Evolutionary conservation across 495 filamentous ascomycete species (phyloP), one percentile per base, ranked within the genome.

Genomic region (Neurospora sp.): DNA sequence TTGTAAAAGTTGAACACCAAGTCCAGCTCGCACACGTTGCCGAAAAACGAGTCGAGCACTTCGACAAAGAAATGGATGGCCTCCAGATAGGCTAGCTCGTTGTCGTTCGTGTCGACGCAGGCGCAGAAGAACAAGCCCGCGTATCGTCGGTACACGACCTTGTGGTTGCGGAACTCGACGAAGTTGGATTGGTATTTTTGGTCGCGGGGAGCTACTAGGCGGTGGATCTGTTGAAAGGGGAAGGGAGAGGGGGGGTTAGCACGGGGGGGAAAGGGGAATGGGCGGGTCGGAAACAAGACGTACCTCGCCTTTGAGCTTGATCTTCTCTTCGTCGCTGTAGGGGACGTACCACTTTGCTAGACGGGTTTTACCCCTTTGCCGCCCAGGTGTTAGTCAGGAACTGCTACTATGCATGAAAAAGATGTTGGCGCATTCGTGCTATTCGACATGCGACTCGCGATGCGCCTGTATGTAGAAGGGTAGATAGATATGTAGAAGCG

Each of bases 1-100:
- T 98, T 98, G 80, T 98, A 96, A 82, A 98, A 98, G 82, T 98
- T 98, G 88, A 99, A 99, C 78, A 98, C 97, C 79, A 99, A 96
- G 78, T 99, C 96, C 76, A 99, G 86, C 85, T 99, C 96, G 89
- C 96, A 99, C 71, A 99, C 96, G 81, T 99, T 99, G 76, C 96
- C 96, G 80, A 99, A 99, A 85, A 99, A 99, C 76, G 92, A 88
- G 87, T 99, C 96, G 78, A 99, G 86, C 74, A 99, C 96, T 84
- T 99, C 96, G 74, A 99, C 96, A 79, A 99, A 98, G 85, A 99
- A 98, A 86, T 99, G 96, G 80, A 99, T 97, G 0, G 95, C 96
- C 82, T 99, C 96, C 70, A 99, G 86, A 80, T 96, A 99, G 59
- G 96, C 94, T 46, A 99, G 86, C 85, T 98, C 96, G 83, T 98